Base-by-base conservation (phyloP, 2,329 filamentous ascomycete species). In the Ophiocordyceps sinensis region DNA sequence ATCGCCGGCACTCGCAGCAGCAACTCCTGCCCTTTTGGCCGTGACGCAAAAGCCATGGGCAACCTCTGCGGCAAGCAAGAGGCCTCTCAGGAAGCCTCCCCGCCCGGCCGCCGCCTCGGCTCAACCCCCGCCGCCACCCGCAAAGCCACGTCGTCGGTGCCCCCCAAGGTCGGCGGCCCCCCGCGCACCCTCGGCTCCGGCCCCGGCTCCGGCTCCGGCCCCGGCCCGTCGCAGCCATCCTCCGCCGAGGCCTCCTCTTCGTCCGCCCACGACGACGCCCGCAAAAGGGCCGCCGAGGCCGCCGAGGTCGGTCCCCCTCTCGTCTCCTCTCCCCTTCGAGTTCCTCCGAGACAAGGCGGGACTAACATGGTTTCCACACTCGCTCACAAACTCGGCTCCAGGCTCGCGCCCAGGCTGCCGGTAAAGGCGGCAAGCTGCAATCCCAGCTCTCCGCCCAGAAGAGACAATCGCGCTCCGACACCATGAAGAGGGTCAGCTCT, bases 41-140 rank as follows among this genome's bases (percentile, higher is more conserved):
- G 14, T 8, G n/a, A 5, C 3, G 17, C 7, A 12, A 15, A 29
- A 29, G 21, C 12, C 32, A 94, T 95, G 88, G 88, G 88, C 44
- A 89, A 86, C 59, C 72, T 86, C 63, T 94, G 85, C 67, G 84
- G 85, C 57, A 87, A 85, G 60, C 71, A 84, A 78, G 60, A 75
- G 28, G 64, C 74, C 47, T 77, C 23, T 9, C 23, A 26, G 9
- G 23, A 83, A 51, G 68, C 75, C 59, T 64, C 75, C 40, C 74
- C 75, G 41, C 79, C 82, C 38, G 86, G 85, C 44, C 82, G 85
- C 41, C 73, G 77, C 31, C 70, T 94, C 41, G 81, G 77, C 49
- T 68, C 77, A 31, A 66, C 53, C 23, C 51, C 53, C 14, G 66
- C 53, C 23, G 51, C 53, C 14, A 68, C 54, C 60, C 59, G 64